Conservation (phyloP, 768 basidiomycete genomes). For the Boletus huronensis region DNA sequence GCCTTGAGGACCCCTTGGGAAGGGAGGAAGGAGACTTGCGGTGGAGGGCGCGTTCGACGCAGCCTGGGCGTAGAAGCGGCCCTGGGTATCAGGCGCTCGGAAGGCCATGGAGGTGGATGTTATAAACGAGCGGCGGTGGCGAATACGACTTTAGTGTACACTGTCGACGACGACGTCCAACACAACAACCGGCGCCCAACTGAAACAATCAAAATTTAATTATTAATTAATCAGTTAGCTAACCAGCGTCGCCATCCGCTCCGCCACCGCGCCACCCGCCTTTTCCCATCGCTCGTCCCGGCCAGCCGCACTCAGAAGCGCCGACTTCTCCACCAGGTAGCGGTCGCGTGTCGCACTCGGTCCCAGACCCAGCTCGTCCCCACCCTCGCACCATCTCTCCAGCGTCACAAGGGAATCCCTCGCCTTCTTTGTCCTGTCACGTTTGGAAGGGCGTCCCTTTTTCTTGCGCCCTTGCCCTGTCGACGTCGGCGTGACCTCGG, state of each 20-base stretch:
- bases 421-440: constrained; percentile 55
- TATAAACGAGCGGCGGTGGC: constrained; percentile 19
- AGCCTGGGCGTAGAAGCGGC: constrained; percentile 40
- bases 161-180: constrained; percentile 1
- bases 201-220: background rate
- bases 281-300: constrained; percentile 21
- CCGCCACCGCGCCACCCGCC: constrained; percentile 48
- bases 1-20: constrained; percentile 28
- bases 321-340: constrained; percentile 44
- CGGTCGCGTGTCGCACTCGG: constrained; percentile 33
- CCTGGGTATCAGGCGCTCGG: constrained; percentile 36
- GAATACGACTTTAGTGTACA: background rate
- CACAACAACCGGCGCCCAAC: background rate
- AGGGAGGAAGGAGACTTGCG: constrained; percentile 45
- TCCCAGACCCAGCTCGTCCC: constrained; percentile 9
- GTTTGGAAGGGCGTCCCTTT: constrained; percentile 61
- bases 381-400: constrained; percentile 44
- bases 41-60: constrained; percentile 46
- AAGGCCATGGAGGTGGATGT: constrained; percentile 19
- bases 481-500: constrained; percentile 1
- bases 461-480: constrained; percentile 37
- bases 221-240: background rate
- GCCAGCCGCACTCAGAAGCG: constrained; percentile 38
- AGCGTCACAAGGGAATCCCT: constrained; percentile 47
- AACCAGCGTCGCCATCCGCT: constrained; percentile 43